phyloP scores from a whole-genome alignment of 768 basidiomycete species.

The Naematelia aurantialba region DNA sequence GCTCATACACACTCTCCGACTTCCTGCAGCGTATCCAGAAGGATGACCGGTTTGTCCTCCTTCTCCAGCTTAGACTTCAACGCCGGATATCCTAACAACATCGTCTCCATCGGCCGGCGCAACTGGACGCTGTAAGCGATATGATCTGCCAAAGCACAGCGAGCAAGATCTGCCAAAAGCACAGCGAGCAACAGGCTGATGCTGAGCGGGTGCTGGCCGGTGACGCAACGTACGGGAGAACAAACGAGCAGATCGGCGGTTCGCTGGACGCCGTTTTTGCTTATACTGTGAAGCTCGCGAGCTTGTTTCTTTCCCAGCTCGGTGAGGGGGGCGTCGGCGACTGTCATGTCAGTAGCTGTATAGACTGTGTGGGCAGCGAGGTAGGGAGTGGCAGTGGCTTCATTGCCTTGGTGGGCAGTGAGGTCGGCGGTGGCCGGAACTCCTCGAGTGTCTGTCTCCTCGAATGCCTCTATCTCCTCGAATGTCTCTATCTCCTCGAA shows the following conservation, averaged over 20 bases:
- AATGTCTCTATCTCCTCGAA: neutral
- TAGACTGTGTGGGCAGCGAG: neutral
- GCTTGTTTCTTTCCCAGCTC: slow-evolving; percentile 42
- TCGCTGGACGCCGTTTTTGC: slow-evolving; percentile 35
- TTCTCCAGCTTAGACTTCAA: slow-evolving; percentile 29
- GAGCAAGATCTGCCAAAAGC: neutral
- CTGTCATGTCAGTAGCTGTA: slow-evolving; percentile 7
- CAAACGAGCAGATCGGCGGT: slow-evolving; percentile 45
- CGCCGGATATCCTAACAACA: slow-evolving; percentile 30
- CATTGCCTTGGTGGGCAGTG: neutral
- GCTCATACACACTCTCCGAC: slow-evolving; percentile 27
- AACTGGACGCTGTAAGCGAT: no score
- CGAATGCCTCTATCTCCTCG: no score
- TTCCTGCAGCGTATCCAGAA: slow-evolving; percentile 47
- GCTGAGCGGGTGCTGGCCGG: neutral
- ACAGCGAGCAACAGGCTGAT: neutral
- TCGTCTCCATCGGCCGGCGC: slow-evolving; percentile 45
- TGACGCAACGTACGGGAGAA: slow-evolving; percentile 31
- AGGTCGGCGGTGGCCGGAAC: neutral
- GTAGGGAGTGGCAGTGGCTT: neutral
- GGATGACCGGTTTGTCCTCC: slow-evolving; percentile 36
- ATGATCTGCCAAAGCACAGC: neutral
- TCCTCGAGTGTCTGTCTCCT: neutral
- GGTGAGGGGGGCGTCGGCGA: slow-evolving; percentile 48
- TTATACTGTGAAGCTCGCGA: slow-evolving; percentile 33